A percentile compares a stretch with the other conserved stretches of the same genome.
Conservation (phyloP, 495 filamentous ascomycete genomes). For the Halenospora varia region DNA sequence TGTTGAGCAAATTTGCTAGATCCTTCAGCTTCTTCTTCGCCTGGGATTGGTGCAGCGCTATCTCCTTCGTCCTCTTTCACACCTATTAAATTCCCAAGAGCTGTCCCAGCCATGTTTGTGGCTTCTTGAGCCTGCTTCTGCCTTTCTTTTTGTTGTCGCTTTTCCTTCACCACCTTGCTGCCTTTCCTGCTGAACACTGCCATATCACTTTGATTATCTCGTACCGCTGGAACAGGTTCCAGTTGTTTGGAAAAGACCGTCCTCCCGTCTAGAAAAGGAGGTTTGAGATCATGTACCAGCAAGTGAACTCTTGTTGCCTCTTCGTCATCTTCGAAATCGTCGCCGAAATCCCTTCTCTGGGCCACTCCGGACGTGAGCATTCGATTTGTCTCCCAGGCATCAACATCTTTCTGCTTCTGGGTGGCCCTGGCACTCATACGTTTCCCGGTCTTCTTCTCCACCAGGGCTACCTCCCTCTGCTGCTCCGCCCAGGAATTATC, state of each 20-base stretch:
- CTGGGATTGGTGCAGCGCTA: constrained; percentile 71
- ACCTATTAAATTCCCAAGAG: constrained; percentile 90
- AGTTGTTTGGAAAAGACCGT: constrained; percentile 97
- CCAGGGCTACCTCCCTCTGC: constrained; percentile 64
- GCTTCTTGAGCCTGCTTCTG: constrained; percentile 95
- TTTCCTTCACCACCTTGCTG: constrained; percentile 87
- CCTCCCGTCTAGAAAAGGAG: constrained; percentile 92
- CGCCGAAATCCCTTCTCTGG: constrained; percentile 75
- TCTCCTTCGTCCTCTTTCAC: constrained; percentile 93
- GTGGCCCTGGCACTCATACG: constrained; percentile 65
- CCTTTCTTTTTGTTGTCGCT: constrained; percentile 85
- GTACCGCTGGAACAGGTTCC: constrained; percentile 89
- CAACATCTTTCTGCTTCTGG: constrained; percentile 88
- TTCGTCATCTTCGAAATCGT: constrained; percentile 85
- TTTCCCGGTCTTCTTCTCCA: constrained; percentile 70
- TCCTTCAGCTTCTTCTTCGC: constrained; percentile 63
- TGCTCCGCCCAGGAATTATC: constrained; percentile 66
- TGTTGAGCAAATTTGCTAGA: constrained; percentile 85
- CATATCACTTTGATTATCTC: constrained; percentile 97
- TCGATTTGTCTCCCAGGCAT: constrained; percentile 97
- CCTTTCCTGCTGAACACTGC: constrained; percentile 97
- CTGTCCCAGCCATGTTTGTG: constrained; percentile 88
- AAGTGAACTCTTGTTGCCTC: constrained; percentile 89
- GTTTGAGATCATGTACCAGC: constrained; percentile 88
- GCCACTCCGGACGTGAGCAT: constrained; percentile 97